A percentile compares a stretch with the other conserved stretches of the same genome.
These are phyloP conservation scores for Coprinopsis marcescibilis DNA, from an alignment of 768 basidiomycete species.

Conservation along the genomic window DNA sequence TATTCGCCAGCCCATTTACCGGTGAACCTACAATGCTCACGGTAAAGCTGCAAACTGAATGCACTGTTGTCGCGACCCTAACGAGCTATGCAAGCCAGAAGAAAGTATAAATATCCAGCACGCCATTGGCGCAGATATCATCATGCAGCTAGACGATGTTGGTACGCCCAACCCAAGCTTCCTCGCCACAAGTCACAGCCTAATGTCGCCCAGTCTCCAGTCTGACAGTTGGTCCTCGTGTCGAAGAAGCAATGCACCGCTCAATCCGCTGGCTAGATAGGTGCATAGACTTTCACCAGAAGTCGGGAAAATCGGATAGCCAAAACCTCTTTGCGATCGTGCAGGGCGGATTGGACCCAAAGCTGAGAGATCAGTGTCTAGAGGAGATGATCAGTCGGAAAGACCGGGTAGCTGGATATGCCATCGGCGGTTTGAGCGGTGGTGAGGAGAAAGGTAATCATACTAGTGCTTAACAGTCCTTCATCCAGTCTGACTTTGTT, in stretches of 20 bases:
- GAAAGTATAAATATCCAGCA: constrained; percentile 90
- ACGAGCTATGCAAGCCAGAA: constrained; percentile 86
- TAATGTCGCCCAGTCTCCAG: too few relatives aligned
- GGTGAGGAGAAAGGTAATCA: constrained; percentile 84
- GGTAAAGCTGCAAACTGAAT: constrained; percentile 37
- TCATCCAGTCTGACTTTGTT: not conserved
- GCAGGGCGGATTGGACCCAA: constrained; percentile 76
- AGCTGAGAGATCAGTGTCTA: constrained; percentile 68
- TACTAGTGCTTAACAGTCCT: too few relatives aligned
- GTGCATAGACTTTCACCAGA: constrained; percentile 72
- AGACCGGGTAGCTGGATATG: constrained; percentile 79
- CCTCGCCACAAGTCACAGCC: too few relatives aligned
- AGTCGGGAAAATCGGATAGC: constrained; percentile 52
- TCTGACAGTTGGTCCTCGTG: constrained; percentile 72
- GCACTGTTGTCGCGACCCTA: too few relatives aligned
- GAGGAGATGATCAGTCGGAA: constrained; percentile 77
- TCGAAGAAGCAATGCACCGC: constrained; percentile 83
- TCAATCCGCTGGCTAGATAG: constrained; percentile 89
- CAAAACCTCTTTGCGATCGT: constrained; percentile 93
- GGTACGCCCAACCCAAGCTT: constrained; percentile 49
- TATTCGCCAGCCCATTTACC: constrained; percentile 80
- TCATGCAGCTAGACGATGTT: constrained; percentile 93
- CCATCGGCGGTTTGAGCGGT: constrained; percentile 86
- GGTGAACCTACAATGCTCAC: constrained; percentile 88
- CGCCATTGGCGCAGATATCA: constrained; percentile 86